These are phyloP conservation scores for Backusella morwellensis DNA, from an alignment of 192 early-diverging fungal genomes.

Conservation along the genomic window DNA sequence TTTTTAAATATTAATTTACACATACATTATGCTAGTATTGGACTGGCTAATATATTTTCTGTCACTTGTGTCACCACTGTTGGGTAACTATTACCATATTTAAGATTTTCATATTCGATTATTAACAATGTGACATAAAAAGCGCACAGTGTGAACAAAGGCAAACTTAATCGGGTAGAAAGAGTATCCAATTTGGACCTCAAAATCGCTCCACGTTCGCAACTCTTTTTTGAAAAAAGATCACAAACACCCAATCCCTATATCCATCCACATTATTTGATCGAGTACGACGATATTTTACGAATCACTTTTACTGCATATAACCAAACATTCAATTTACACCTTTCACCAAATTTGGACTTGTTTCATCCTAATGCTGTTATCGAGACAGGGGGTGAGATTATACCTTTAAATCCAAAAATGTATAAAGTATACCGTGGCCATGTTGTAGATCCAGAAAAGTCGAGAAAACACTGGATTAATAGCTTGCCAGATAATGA, in stretches of 20 bases:
- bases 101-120: not conserved
- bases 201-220: slow-evolving; percentile 21
- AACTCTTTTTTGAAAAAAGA: slow-evolving; percentile 18
- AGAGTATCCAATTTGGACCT: not conserved
- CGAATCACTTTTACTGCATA: slow-evolving; percentile 56
- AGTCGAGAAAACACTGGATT: slow-evolving; percentile 20
- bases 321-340: slow-evolving; percentile 63
- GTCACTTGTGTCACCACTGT: not conserved
- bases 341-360: slow-evolving; percentile 68
- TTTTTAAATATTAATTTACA: not conserved
- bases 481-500: slow-evolving; percentile 10
- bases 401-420: not conserved
- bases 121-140: not conserved
- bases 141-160: not conserved
- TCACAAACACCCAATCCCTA: not conserved
- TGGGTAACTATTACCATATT: not conserved
- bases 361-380: slow-evolving; percentile 64
- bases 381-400: not conserved
- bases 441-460: slow-evolving; percentile 10
- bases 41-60: not conserved
- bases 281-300: slow-evolving; percentile 48
- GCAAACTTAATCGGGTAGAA: slow-evolving; percentile 7
- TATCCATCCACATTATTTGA: slow-evolving; percentile 3
- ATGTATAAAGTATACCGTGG: slow-evolving; percentile 47
- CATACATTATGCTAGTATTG: not conserved